Conservation (phyloP, 2,329 filamentous ascomycete species). For the Alternaria sp. region DNA sequence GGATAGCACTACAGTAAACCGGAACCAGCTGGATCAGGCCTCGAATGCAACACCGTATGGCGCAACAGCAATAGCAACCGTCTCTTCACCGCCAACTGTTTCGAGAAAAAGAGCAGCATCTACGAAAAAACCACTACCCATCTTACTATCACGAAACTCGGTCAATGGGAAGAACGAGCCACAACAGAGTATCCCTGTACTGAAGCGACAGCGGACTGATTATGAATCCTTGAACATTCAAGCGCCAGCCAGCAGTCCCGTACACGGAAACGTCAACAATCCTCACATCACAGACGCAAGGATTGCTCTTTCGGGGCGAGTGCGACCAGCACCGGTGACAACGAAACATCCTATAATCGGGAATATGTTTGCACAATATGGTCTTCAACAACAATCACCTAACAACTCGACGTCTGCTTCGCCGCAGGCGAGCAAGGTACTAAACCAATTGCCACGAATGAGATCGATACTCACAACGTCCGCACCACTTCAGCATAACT, state of each 20-base stretch:
- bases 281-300: neutral
- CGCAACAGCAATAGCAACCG: neutral
- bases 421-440: neutral
- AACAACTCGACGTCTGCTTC: neutral
- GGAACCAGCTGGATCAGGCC: conserved; percentile 5
- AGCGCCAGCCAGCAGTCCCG: neutral
- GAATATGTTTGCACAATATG: neutral
- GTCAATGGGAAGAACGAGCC: conserved; percentile 7
- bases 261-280: neutral
- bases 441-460: neutral
- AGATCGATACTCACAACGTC: neutral
- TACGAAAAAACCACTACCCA: neutral
- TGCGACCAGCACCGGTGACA: neutral
- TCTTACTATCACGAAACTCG: conserved; percentile 2
- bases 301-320: neutral
- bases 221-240: neutral
- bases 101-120: conserved; percentile 1
- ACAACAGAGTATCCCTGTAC: neutral
- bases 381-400: neutral
- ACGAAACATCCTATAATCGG: neutral
- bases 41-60: neutral
- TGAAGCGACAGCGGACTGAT: conserved; percentile 32
- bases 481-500: neutral
- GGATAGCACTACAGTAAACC: conserved; percentile 32
- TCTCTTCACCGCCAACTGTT: neutral